Conservation (phyloP, 345 rosid species). For the Orychophragmus violaceus region DNA sequence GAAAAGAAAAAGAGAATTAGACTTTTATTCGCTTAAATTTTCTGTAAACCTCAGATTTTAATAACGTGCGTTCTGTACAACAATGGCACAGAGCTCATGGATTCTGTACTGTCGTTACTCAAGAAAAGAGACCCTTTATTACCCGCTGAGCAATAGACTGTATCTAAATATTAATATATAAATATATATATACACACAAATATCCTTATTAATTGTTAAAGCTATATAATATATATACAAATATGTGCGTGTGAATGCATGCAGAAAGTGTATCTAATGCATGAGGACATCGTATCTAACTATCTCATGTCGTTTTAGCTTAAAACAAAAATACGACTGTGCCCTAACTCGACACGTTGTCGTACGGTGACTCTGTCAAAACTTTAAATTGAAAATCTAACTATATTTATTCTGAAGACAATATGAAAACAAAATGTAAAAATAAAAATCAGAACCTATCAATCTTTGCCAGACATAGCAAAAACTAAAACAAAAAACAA, state of each 20-base stretch:
- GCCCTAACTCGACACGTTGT: slow-evolving; percentile 32
- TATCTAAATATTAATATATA: neutral
- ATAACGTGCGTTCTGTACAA: slow-evolving; percentile 27
- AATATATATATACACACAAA: neutral
- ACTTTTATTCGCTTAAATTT: neutral
- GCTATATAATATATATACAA: neutral
- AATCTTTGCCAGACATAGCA: slow-evolving; percentile 14
- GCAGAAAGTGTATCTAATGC: slow-evolving; percentile 7
- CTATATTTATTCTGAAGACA: slow-evolving; percentile 9
- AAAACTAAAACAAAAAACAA: neutral
- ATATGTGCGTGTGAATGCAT: neutral
- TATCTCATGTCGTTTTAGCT: slow-evolving; percentile 21
- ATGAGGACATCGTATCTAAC: slow-evolving; percentile 15
- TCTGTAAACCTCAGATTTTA: slow-evolving; percentile 3
- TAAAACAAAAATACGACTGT: slow-evolving; percentile 12
- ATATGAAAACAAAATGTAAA: neutral
- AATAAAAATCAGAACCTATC: slow-evolving; percentile 3
- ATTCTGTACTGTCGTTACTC: slow-evolving; percentile 27
- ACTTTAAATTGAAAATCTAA: slow-evolving; percentile 11
- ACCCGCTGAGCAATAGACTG: slow-evolving; percentile 20
- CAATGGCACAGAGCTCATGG: slow-evolving; percentile 35
- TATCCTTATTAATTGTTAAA: neutral
- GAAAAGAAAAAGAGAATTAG: neutral
- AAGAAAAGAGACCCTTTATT: slow-evolving; percentile 17
- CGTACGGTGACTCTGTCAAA: slow-evolving; percentile 20